Evolutionary conservation across 2,329 filamentous ascomycete species (phyloP).

Genomic region (Dothideomycetes sp.): DNA sequence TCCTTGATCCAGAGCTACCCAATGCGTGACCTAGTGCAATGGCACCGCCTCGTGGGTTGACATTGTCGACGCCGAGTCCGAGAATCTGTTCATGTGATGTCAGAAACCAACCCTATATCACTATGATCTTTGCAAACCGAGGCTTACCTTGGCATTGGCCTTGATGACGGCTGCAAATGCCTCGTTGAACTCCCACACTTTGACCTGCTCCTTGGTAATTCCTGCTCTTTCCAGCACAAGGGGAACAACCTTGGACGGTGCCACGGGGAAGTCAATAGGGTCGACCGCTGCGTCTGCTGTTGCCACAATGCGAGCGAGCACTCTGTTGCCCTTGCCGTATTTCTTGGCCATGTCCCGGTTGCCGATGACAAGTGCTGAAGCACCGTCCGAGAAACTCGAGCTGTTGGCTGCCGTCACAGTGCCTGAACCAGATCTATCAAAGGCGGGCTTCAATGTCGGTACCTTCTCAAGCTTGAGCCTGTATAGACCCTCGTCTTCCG

Average conservation of each 20-base stretch:
- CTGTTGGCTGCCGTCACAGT: constrained; percentile 93
- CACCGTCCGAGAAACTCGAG: constrained; percentile 90
- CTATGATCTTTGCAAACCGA: background rate
- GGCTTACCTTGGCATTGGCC: constrained; percentile 71
- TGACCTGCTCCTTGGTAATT: constrained; percentile 82
- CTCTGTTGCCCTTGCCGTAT: constrained; percentile 67
- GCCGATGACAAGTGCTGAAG: constrained; percentile 76
- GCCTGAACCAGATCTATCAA: constrained; percentile 73
- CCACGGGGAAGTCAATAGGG: constrained; percentile 87
- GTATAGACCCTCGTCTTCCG: constrained; percentile 80
- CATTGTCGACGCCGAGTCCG: constrained; percentile 65
- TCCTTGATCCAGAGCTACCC: constrained; percentile 86
- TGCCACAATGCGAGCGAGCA: constrained; percentile 77
- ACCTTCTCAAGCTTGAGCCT: constrained; percentile 84
- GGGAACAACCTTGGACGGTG: constrained; percentile 84
- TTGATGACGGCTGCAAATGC: constrained; percentile 94
- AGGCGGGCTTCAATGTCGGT: constrained; percentile 78
- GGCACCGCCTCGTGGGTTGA: constrained; percentile 83
- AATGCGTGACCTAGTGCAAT: constrained; percentile 88
- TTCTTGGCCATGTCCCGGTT: constrained; percentile 72
- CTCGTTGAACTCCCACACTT: constrained; percentile 98
- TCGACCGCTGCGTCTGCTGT: constrained; percentile 86
- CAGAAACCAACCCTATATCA: constrained; percentile 12
- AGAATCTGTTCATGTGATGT: constrained; percentile 52
- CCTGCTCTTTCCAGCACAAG: constrained; percentile 81